phyloP scores from a whole-genome alignment of 148 eudicot species.

The Vaccinium darrowii region DNA sequence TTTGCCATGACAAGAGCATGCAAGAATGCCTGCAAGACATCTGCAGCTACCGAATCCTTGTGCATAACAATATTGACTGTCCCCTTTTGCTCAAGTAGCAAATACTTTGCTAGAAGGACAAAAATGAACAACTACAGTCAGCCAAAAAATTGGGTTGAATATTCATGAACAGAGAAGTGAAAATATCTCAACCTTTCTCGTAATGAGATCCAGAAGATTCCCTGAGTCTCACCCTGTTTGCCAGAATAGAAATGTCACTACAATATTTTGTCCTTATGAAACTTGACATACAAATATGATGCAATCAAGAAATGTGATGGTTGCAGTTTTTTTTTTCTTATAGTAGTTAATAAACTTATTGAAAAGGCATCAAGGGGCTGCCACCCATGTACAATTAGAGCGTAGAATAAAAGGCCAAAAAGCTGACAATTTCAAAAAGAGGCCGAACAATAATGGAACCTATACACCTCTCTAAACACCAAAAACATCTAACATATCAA shows the following conservation, averaged over 20 bases:
- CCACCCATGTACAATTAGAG: too few species aligned
- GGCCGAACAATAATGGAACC: too few species aligned
- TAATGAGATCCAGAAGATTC: constrained; percentile 57
- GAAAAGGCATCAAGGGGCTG: too few species aligned
- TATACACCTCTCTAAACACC: too few species aligned
- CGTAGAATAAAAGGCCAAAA: too few species aligned
- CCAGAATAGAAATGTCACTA: constrained; percentile 15
- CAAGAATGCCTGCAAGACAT: constrained; percentile 69
- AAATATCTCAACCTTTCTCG: constrained; percentile 54
- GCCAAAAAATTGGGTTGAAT: background rate
- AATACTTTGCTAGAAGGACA: constrained; percentile 53
- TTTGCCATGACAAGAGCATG: constrained; percentile 85
- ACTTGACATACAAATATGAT: constrained; percentile 1
- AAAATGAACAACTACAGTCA: constrained; percentile 11
- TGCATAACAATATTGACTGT: constrained; percentile 61
- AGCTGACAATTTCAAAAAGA: too few species aligned
- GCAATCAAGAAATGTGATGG: too few species aligned
- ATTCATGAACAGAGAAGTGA: background rate
- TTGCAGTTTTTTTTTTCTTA: too few species aligned
- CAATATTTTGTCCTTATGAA: background rate
- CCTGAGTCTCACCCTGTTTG: constrained; percentile 63
- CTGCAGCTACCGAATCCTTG: constrained; percentile 62
- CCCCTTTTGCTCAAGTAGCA: constrained; percentile 64
- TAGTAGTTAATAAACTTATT: too few species aligned
- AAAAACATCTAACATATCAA: too few species aligned